phyloP scores from a whole-genome alignment of 768 basidiomycete species.

The Tremella fuciformis region DNA sequence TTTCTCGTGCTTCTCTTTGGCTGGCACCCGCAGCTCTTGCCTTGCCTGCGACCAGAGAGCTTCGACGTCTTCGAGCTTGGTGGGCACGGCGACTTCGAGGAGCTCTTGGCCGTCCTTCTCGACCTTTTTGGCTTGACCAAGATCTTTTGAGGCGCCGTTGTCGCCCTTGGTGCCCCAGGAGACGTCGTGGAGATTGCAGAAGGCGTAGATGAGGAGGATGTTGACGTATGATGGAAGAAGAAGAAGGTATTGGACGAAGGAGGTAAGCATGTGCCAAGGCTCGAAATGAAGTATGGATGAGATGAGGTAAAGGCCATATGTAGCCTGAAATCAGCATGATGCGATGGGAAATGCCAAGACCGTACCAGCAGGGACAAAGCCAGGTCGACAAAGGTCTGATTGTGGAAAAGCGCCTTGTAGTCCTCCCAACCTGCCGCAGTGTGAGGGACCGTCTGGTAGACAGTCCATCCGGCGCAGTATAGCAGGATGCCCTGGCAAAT shows the following conservation, averaged over 20 bases:
- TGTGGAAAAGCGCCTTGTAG: constrained; percentile 50
- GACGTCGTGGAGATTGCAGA: constrained; percentile 65
- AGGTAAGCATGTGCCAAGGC: constrained; percentile 52
- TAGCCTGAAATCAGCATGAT: constrained; percentile 56
- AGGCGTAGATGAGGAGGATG: constrained; percentile 50
- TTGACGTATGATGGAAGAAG: constrained; percentile 51
- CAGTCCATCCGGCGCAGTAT: constrained; percentile 88
- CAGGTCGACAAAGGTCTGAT: constrained; percentile 73
- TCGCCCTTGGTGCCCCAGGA: constrained; percentile 87
- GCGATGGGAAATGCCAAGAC: background rate
- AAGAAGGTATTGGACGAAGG: constrained; percentile 50
- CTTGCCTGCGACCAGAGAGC: constrained; percentile 78
- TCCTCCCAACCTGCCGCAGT: constrained; percentile 71
- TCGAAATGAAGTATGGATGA: constrained; percentile 49
- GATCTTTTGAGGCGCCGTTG: constrained; percentile 79
- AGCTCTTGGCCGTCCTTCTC: constrained; percentile 78
- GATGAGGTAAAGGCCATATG: constrained; percentile 79
- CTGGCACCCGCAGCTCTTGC: constrained; percentile 64
- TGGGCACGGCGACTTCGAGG: constrained; percentile 80
- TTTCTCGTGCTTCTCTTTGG: constrained; percentile 72
- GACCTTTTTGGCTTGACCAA: constrained; percentile 85
- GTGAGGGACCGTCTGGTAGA: constrained; percentile 78
- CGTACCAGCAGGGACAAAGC: constrained; percentile 44
- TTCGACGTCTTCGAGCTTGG: constrained; percentile 80
- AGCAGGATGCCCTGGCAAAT: constrained; percentile 60